Conservation (phyloP, 495 filamentous ascomycete species). For the Bacidia gigantensis region DNA sequence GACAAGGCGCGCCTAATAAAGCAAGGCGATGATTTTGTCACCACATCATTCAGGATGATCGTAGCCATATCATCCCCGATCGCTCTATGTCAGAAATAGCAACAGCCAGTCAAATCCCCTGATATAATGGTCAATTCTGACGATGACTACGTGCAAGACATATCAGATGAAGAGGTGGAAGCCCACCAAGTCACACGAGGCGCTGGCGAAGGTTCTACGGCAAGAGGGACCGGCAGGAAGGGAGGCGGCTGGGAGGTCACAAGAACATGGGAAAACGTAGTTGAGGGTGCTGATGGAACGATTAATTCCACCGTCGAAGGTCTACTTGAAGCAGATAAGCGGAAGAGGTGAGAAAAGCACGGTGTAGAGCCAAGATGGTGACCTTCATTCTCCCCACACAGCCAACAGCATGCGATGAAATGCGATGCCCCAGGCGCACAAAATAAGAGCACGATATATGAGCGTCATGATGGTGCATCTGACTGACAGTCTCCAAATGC, state of each 20-base stretch:
- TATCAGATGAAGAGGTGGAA: conserved; percentile 66
- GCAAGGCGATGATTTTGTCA: no score
- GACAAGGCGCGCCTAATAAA: no score
- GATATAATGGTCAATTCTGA: conserved; percentile 61
- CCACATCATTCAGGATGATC: no score
- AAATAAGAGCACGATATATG: no score
- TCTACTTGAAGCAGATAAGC: conserved; percentile 54
- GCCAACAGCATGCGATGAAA: neutral
- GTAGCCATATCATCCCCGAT: no score
- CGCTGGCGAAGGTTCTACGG: conserved; percentile 24
- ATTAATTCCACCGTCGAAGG: conserved; percentile 57
- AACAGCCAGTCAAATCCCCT: no score
- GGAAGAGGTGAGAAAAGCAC: conserved; percentile 46
- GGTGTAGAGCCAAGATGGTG: neutral
- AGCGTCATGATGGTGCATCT: no score
- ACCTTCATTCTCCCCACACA: neutral
- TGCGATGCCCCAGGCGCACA: no score
- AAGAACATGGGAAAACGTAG: conserved; percentile 49
- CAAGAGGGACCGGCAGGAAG: conserved; percentile 30
- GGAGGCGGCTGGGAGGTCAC: conserved; percentile 43
- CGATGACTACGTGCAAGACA: conserved; percentile 66
- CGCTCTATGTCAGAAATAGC: no score
- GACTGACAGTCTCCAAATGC: neutral
- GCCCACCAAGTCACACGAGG: conserved; percentile 33
- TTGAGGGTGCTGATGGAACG: conserved; percentile 61